Evolutionary conservation across 305 asterid species (phyloP).

Genomic region (Nicotiana rustica): DNA sequence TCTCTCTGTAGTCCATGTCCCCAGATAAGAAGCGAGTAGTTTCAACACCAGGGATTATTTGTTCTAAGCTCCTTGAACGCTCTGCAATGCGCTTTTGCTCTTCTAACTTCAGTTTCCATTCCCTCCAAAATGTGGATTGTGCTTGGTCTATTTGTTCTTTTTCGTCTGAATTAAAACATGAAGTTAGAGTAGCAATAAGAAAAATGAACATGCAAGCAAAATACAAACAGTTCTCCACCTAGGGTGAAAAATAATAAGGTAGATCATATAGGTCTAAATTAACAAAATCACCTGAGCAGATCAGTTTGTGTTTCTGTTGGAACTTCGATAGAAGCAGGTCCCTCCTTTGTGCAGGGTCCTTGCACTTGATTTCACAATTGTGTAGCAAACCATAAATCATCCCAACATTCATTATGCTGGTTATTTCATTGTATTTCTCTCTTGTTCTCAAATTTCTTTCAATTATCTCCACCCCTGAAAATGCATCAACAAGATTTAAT

Average conservation of each 20-base stretch:
- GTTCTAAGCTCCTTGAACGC: conserved; percentile 85
- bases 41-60: conserved; percentile 92
- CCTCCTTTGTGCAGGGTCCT: conserved; percentile 86
- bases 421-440: conserved; percentile 73
- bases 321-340: conserved; percentile 70
- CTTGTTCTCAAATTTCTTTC: conserved; percentile 78
- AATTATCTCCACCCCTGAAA: conserved; percentile 71
- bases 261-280: conserved; percentile 28
- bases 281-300: conserved; percentile 72
- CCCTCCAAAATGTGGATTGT: conserved; percentile 97
- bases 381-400: conserved; percentile 89
- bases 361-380: conserved; percentile 73
- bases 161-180: conserved; percentile 64
- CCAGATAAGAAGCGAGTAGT: conserved; percentile 83
- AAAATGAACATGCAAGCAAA: conserved; percentile 33
- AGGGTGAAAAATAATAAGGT: background rate
- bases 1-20: conserved; percentile 79
- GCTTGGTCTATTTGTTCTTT: conserved; percentile 75
- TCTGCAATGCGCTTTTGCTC: conserved; percentile 88
- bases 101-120: conserved; percentile 94
- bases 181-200: conserved; percentile 35
- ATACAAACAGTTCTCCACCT: conserved; percentile 23
- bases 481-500: conserved; percentile 83
- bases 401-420: conserved; percentile 90
- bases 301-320: conserved; percentile 69